Evolutionary conservation across 148 eudicot genomes (phyloP).

Genomic region (Persicaria tinctoria): DNA sequence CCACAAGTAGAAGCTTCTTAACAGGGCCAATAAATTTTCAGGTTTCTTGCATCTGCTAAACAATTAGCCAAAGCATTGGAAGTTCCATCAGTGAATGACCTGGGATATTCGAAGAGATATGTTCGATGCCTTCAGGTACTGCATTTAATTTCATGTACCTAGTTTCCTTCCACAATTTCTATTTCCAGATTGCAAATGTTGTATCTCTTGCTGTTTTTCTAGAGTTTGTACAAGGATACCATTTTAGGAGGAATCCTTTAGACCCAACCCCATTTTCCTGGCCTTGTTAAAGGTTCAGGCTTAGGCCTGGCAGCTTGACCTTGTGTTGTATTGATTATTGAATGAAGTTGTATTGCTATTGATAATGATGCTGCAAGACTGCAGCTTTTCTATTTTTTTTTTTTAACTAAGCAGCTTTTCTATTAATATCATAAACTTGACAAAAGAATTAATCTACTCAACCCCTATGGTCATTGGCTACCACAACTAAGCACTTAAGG

Average conservation of each 20-base stretch:
- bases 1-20: not conserved
- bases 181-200: too few species aligned
- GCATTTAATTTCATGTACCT: conserved; percentile 1
- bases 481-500: too few species aligned
- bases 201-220: too few species aligned
- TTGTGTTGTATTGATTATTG: not conserved
- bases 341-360: not conserved
- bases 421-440: not conserved
- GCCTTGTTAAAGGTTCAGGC: too few species aligned
- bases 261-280: too few species aligned
- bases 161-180: not conserved
- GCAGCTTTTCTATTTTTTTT: not conserved
- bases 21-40: conserved; percentile 19
- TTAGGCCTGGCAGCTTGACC: not conserved
- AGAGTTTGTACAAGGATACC: too few species aligned
- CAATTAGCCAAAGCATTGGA: conserved; percentile 79
- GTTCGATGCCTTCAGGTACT: conserved; percentile 94
- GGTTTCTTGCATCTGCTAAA: conserved; percentile 72
- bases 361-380: not conserved
- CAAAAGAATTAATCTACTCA: not conserved
- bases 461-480: not conserved
- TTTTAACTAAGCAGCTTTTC: not conserved
- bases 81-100: conserved; percentile 78
- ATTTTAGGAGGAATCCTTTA: too few species aligned
- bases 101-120: conserved; percentile 95